These are phyloP conservation scores for Camelina sativa DNA, from an alignment of 345 rosid genomes.

Conservation along the genomic window DNA sequence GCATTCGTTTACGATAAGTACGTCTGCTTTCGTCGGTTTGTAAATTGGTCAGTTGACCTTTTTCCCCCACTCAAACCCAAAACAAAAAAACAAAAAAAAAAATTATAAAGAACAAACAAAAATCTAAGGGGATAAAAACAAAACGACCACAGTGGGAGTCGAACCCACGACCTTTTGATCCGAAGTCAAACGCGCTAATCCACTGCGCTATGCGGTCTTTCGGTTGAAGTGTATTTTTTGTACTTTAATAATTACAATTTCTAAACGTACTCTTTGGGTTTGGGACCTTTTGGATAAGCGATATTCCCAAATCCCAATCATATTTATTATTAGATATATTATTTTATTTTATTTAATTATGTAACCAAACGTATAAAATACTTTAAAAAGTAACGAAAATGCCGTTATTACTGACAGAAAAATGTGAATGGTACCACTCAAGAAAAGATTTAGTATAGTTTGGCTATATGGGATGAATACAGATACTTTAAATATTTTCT, in stretches of 20 bases:
- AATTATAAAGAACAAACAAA: too few species aligned
- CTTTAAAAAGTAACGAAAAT: background rate
- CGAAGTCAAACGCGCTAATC: constrained; percentile 99
- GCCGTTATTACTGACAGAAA: background rate
- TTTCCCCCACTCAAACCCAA: background rate
- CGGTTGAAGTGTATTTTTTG: too few species aligned
- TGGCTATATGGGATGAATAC: background rate
- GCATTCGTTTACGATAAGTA: background rate
- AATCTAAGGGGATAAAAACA: background rate
- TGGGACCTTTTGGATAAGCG: background rate
- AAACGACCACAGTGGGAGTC: constrained; percentile 89
- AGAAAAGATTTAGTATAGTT: background rate
- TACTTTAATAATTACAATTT: too few species aligned
- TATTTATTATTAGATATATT: too few species aligned
- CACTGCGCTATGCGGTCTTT: constrained; percentile 48
- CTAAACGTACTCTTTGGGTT: background rate
- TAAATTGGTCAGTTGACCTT: background rate
- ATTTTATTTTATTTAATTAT: background rate
- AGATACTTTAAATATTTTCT: background rate
- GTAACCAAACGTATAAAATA: background rate
- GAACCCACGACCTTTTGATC: constrained; percentile 90
- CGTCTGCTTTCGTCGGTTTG: background rate
- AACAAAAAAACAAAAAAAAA: too few species aligned
- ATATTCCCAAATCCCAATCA: background rate
- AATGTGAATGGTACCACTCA: background rate